Conservation (phyloP, 2,329 filamentous ascomycete genomes). For the Venturia effusa region DNA sequence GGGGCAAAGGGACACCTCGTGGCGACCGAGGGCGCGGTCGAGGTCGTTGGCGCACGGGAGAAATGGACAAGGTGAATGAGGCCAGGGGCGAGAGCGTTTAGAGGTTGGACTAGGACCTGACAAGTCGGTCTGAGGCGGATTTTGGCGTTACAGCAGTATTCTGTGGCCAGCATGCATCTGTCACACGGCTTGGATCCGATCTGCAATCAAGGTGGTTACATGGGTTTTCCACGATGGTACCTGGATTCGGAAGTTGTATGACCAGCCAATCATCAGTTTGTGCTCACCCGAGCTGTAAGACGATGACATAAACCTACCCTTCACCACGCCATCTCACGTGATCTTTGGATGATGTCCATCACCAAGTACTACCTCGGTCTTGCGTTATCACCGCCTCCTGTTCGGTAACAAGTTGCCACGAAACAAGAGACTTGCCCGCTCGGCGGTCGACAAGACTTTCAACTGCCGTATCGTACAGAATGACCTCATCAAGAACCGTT, state of each 20-base stretch:
- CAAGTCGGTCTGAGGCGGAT: too few relatives aligned
- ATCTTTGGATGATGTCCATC: too few relatives aligned
- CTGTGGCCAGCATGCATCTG: background rate
- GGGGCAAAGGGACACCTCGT: slow-evolving; percentile 4
- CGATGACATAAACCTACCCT: too few relatives aligned
- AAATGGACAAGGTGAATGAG: background rate
- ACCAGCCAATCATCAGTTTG: background rate
- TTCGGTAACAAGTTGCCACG: too few relatives aligned
- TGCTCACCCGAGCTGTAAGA: too few relatives aligned
- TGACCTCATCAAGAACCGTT: background rate
- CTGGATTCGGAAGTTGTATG: background rate
- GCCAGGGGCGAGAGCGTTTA: background rate
- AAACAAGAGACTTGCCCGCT: too few relatives aligned
- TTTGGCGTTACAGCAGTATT: background rate
- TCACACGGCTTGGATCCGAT: background rate
- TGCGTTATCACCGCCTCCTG: too few relatives aligned
- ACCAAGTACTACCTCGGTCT: too few relatives aligned
- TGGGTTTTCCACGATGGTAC: background rate
- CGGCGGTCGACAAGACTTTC: too few relatives aligned
- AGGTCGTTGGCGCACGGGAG: slow-evolving; percentile 5
- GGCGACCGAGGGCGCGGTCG: slow-evolving; percentile 5
- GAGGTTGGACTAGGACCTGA: background rate
- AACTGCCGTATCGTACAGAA: background rate
- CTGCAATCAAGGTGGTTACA: background rate
- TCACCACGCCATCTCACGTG: too few relatives aligned